These are phyloP conservation scores for Globisporangium splendens DNA, from an alignment of 352 stramenopile species.

Conservation along the genomic window DNA sequence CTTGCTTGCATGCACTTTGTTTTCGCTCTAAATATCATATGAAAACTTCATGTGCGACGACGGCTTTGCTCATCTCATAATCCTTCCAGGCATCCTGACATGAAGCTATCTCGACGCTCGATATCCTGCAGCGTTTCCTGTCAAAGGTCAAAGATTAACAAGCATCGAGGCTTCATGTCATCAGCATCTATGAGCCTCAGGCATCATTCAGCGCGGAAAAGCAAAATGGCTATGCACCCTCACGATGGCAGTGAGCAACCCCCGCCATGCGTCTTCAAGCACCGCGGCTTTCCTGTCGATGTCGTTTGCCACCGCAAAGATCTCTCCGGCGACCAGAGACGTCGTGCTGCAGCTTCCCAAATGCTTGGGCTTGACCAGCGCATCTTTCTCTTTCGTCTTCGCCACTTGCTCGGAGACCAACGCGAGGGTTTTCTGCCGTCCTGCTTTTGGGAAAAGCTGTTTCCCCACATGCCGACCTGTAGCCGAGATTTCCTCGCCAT, in stretches of 20 bases:
- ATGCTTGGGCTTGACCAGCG: not conserved
- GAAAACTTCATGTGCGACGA: not conserved
- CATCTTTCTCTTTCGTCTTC: conserved; percentile 21
- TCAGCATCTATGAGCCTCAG: not conserved
- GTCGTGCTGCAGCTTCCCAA: conserved; percentile 10
- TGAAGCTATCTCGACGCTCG: conserved; percentile 54
- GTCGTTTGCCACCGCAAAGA: conserved; percentile 40
- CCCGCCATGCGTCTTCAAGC: conserved; percentile 53
- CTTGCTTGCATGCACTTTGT: not conserved
- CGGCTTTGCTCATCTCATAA: conserved; percentile 21
- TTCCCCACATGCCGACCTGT: conserved; percentile 42
- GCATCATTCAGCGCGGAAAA: not conserved
- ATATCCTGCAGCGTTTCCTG: conserved; percentile 74
- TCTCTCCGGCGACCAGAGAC: conserved; percentile 31
- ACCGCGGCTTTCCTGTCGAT: conserved; percentile 54
- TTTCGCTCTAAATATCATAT: not conserved
- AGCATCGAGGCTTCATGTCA: not conserved
- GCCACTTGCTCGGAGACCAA: not conserved
- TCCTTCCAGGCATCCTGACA: conserved; percentile 65
- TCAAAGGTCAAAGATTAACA: not conserved
- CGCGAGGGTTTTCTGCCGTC: conserved; percentile 9
- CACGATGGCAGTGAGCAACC: conserved; percentile 49
- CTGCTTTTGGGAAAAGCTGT: conserved; percentile 50
- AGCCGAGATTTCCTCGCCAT: conserved; percentile 55
- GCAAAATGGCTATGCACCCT: conserved; percentile 26